Evolutionary conservation across 257 asterid species (phyloP).

Genomic region (Perilla frutescens): DNA sequence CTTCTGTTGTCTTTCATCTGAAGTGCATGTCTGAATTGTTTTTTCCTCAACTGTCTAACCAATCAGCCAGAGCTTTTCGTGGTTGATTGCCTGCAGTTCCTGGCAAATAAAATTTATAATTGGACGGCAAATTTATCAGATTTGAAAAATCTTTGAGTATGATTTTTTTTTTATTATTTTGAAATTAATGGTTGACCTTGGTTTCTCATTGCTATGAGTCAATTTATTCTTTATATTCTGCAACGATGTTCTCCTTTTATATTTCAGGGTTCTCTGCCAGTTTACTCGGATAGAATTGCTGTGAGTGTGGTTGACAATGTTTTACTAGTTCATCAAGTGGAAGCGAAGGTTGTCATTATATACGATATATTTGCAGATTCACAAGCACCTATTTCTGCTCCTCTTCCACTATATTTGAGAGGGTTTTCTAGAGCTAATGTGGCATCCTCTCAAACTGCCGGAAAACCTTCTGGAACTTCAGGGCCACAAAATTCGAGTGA

Average conservation of each 20-base stretch:
- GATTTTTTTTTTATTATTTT: not conserved
- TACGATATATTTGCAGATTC: constrained; percentile 82
- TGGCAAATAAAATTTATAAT: not conserved
- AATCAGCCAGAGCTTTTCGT: not conserved
- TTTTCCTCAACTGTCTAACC: constrained; percentile 13
- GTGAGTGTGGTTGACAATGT: constrained; percentile 85
- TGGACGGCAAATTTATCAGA: not conserved
- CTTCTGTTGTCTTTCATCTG: constrained; percentile 16
- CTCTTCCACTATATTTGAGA: constrained; percentile 88
- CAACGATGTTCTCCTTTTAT: constrained; percentile 28
- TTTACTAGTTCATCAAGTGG: constrained; percentile 94
- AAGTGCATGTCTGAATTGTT: constrained; percentile 15
- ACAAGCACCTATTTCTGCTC: constrained; percentile 87
- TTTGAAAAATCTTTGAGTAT: not conserved
- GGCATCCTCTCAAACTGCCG: constrained; percentile 52
- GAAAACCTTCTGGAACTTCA: constrained; percentile 48
- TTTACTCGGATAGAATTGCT: constrained; percentile 74
- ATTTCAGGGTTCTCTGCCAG: constrained; percentile 88
- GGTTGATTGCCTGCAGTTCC: constrained; percentile 13
- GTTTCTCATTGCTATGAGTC: constrained; percentile 11
- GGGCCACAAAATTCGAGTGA: constrained; percentile 48
- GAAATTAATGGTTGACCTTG: constrained; percentile 2
- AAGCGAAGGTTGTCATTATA: constrained; percentile 89
- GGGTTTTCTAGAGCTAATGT: constrained; percentile 59
- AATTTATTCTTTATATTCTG: constrained; percentile 27